A percentile compares a stretch with the other conserved stretches of the same genome.
Evolutionary conservation across 352 stramenopile species (phyloP).

Genomic region (Pythium angustatum): DNA sequence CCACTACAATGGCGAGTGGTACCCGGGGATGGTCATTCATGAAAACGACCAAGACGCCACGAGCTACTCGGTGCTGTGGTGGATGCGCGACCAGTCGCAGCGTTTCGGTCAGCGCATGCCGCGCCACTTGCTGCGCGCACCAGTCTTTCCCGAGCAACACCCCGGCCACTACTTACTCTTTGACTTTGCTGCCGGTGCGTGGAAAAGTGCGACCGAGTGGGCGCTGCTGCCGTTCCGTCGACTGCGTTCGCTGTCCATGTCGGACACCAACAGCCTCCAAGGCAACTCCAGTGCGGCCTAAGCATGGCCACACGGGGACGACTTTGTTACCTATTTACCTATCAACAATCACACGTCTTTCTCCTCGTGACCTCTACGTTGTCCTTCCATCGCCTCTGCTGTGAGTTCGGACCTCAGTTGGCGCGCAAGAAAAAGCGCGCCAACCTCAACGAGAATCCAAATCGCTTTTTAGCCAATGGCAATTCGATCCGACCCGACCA

Average conservation of each 20-base stretch:
- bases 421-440: too few species aligned
- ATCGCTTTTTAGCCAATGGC: not conserved
- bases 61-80: conserved; percentile 83
- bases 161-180: conserved; percentile 41
- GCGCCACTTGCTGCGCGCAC: conserved; percentile 52
- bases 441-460: too few species aligned
- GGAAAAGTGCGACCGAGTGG: conserved; percentile 35
- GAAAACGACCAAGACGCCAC: conserved; percentile 46
- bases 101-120: conserved; percentile 59
- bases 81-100: conserved; percentile 80
- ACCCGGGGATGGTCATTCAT: conserved; percentile 64
- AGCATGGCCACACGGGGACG: too few species aligned
- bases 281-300: conserved; percentile 22
- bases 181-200: conserved; percentile 57
- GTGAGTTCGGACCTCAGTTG: too few species aligned
- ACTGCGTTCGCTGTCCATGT: conserved; percentile 28
- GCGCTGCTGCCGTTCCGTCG: conserved; percentile 30
- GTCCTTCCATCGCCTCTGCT: too few species aligned
- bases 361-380: too few species aligned
- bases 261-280: conserved; percentile 20
- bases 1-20: conserved; percentile 53
- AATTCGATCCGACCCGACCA: not conserved
- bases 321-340: conserved; percentile 2
- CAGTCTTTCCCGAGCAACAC: conserved; percentile 29
- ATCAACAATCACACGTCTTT: too few species aligned